phyloP scores from a whole-genome alignment of 306 rosid genomes.

The Fragaria iinumae region DNA sequence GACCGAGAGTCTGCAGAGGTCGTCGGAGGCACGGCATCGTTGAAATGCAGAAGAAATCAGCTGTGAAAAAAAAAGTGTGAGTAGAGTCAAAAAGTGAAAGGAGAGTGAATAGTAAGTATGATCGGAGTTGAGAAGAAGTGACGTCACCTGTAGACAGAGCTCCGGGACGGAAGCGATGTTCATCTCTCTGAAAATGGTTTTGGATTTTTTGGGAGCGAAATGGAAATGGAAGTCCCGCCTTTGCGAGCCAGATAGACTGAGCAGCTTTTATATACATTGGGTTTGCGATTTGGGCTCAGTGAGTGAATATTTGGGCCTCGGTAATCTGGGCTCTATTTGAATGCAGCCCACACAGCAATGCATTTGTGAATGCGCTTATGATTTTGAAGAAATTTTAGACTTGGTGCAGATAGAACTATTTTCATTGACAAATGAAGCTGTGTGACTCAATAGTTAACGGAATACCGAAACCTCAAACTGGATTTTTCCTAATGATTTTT shows the following conservation, averaged over 20 bases:
- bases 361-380: too few species aligned
- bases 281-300: neutral
- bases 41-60: constrained; percentile 67
- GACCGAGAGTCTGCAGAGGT: constrained; percentile 63
- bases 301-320: neutral
- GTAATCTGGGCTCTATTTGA: neutral
- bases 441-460: too few species aligned
- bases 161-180: constrained; percentile 30
- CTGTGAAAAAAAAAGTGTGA: constrained; percentile 30
- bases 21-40: constrained; percentile 70
- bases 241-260: neutral
- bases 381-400: too few species aligned
- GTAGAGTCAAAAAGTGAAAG: neutral
- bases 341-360: neutral
- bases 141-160: constrained; percentile 32
- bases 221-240: constrained; percentile 25
- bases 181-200: constrained; percentile 19
- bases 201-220: neutral
- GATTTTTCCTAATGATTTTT: too few species aligned
- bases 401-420: too few species aligned
- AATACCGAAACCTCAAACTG: too few species aligned
- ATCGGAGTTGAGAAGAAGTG: neutral
- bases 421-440: too few species aligned
- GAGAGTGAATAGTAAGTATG: neutral
- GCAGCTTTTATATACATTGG: neutral